Conservation (phyloP, 108 stramenopile species). For the Fistulifera pelliculosa region DNA sequence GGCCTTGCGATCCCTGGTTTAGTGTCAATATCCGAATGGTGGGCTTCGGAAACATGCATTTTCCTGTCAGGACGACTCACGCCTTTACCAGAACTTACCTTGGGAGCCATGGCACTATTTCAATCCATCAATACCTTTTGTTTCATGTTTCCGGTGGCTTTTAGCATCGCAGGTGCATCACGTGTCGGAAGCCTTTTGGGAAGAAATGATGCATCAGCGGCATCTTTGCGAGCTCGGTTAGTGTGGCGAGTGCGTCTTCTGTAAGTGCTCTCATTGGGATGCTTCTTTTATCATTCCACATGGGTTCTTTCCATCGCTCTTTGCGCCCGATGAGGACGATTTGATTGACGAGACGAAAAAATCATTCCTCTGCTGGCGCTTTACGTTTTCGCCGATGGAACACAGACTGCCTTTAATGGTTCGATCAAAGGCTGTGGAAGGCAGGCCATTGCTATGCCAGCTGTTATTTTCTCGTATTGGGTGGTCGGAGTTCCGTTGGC, state of each 20-base stretch:
- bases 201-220: conserved; percentile 11
- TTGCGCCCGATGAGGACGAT: conserved; percentile 24
- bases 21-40: conserved; percentile 58
- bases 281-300: conserved; percentile 34
- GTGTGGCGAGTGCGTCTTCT: conserved; percentile 16
- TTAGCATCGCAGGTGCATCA: conserved; percentile 31
- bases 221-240: conserved; percentile 29
- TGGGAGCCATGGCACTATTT: conserved; percentile 58
- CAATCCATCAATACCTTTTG: conserved; percentile 54
- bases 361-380: conserved; percentile 41
- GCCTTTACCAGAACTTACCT: conserved; percentile 35
- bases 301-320: conserved; percentile 37
- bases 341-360: conserved; percentile 33
- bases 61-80: conserved; percentile 44
- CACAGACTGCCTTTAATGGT: conserved; percentile 51
- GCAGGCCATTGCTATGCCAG: conserved; percentile 38
- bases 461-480: conserved; percentile 59
- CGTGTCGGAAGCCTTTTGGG: conserved; percentile 49
- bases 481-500: conserved; percentile 47
- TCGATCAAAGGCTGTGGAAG: conserved; percentile 58
- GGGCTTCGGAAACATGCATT: conserved; percentile 51
- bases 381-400: conserved; percentile 61
- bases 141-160: conserved; percentile 53
- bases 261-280: conserved; percentile 27
- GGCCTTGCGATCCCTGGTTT: conserved; percentile 58